Conservation (phyloP, 768 basidiomycete species). For the Boletus reticuloceps region DNA sequence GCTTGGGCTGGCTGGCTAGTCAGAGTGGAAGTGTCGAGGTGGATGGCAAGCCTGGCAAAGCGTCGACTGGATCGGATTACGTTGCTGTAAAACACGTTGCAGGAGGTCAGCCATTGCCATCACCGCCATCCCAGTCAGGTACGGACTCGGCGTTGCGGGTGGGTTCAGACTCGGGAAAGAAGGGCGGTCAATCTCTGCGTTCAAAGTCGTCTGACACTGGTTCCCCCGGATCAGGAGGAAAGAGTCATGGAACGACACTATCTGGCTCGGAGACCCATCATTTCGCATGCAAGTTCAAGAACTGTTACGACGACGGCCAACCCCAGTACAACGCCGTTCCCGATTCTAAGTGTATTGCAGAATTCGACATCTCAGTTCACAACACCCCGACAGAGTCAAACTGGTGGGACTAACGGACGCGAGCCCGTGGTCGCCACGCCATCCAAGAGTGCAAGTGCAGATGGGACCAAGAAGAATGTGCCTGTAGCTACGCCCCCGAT, state of each 20-base stretch:
- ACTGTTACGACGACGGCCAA: not conserved
- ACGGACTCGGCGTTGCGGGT: not conserved
- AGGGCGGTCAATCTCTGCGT: not conserved
- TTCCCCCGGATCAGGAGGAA: not conserved
- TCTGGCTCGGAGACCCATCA: not conserved
- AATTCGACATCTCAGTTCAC: not conserved
- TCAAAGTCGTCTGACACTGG: not conserved
- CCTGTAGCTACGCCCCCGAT: constrained; percentile 3
- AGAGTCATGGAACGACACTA: not conserved
- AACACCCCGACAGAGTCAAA: not conserved
- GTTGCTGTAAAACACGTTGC: not conserved
- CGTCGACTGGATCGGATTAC: constrained; percentile 2
- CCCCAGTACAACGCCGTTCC: constrained; percentile 13
- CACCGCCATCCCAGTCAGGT: constrained; percentile 1
- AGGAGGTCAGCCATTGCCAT: not conserved
- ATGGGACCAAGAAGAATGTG: constrained; percentile 7
- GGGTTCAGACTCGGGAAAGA: constrained; percentile 4
- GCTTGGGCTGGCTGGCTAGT: constrained; percentile 17
- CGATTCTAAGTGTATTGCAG: constrained; percentile 18
- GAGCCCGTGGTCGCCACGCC: not conserved
- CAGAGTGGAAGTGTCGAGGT: not conserved
- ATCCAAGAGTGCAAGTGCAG: not conserved
- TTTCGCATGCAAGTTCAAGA: not conserved
- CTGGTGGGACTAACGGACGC: not conserved
- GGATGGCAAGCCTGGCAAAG: constrained; percentile 2